phyloP scores from a whole-genome alignment of 176 grass and related monocot species.

The Aechmea fasciata region DNA sequence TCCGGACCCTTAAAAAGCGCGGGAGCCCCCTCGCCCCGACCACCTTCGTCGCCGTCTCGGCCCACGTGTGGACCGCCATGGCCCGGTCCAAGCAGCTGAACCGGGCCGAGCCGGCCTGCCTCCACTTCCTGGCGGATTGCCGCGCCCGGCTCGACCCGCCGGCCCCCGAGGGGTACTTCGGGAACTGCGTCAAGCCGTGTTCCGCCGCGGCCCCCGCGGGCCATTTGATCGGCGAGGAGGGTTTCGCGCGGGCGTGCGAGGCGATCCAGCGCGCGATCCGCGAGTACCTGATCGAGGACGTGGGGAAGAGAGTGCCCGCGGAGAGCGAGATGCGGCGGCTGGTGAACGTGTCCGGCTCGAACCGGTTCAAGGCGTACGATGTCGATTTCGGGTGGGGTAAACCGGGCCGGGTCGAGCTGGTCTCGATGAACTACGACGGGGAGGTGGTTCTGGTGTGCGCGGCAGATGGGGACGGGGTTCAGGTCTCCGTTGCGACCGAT shows the following conservation, averaged over 20 bases:
- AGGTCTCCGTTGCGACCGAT: slow-evolving; percentile 29
- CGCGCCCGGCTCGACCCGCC: slow-evolving; percentile 30
- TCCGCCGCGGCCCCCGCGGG: slow-evolving; percentile 1
- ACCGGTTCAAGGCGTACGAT: slow-evolving; percentile 31
- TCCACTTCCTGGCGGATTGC: slow-evolving; percentile 38
- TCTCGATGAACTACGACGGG: slow-evolving; percentile 53
- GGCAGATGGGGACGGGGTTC: slow-evolving; percentile 17
- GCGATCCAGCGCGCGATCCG: slow-evolving; percentile 27
- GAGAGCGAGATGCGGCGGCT: slow-evolving; percentile 6
- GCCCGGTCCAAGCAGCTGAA: not conserved
- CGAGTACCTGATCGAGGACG: slow-evolving; percentile 15
- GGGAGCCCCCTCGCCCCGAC: not conserved
- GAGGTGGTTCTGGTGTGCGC: slow-evolving; percentile 36
- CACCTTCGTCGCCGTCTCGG: slow-evolving; percentile 18
- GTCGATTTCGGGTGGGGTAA: slow-evolving; percentile 40
- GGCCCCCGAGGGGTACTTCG: slow-evolving; percentile 26
- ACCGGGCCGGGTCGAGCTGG: slow-evolving; percentile 34
- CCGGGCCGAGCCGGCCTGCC: slow-evolving; percentile 21
- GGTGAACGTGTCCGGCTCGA: slow-evolving; percentile 34
- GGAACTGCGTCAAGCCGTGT: not conserved
- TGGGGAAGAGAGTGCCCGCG: slow-evolving; percentile 19
- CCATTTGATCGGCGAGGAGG: slow-evolving; percentile 6
- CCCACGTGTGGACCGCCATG: slow-evolving; percentile 29
- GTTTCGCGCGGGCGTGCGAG: not conserved
- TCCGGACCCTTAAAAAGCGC: slow-evolving; percentile 22